Evolutionary conservation across 2,329 filamentous ascomycete species (phyloP).

Genomic region (Capronia epimyces): DNA sequence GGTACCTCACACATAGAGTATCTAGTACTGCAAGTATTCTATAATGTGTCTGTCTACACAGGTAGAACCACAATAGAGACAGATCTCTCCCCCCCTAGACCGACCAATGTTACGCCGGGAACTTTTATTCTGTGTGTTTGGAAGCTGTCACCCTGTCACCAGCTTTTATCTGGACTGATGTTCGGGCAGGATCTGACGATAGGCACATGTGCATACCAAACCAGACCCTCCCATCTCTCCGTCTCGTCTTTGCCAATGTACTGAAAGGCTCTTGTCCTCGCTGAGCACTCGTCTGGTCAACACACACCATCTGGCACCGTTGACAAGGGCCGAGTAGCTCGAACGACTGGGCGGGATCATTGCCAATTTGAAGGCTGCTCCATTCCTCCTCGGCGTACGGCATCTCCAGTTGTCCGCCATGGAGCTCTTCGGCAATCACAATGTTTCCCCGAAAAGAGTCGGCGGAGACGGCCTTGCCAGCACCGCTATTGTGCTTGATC

Average conservation of each 20-base stretch:
- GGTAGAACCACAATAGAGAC: too few relatives aligned
- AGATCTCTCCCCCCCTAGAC: too few relatives aligned
- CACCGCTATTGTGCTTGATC: slow-evolving; percentile 53
- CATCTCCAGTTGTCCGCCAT: slow-evolving; percentile 42
- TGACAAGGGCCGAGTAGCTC: slow-evolving; percentile 75
- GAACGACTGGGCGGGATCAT: slow-evolving; percentile 25
- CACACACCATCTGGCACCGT: slow-evolving; percentile 92
- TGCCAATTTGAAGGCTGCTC: slow-evolving; percentile 61
- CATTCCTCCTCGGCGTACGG: slow-evolving; percentile 79
- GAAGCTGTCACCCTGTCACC: slow-evolving; percentile 22
- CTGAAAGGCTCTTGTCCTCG: slow-evolving; percentile 80
- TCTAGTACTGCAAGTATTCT: too few relatives aligned
- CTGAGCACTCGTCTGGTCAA: slow-evolving; percentile 75
- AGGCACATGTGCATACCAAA: slow-evolving; percentile 72
- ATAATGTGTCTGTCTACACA: too few relatives aligned
- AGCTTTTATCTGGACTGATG: slow-evolving; percentile 8
- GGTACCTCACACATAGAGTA: too few relatives aligned
- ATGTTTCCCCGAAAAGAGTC: slow-evolving; percentile 87
- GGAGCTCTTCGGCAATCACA: slow-evolving; percentile 53
- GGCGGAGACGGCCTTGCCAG: slow-evolving; percentile 55
- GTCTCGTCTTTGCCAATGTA: slow-evolving; percentile 79
- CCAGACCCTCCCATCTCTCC: slow-evolving; percentile 75
- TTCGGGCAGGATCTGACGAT: neutral
- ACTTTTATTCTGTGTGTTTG: too few relatives aligned
- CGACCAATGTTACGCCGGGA: too few relatives aligned